phyloP scores from a whole-genome alignment of 176 grass and related monocot species.

The Pharus latifolius region DNA sequence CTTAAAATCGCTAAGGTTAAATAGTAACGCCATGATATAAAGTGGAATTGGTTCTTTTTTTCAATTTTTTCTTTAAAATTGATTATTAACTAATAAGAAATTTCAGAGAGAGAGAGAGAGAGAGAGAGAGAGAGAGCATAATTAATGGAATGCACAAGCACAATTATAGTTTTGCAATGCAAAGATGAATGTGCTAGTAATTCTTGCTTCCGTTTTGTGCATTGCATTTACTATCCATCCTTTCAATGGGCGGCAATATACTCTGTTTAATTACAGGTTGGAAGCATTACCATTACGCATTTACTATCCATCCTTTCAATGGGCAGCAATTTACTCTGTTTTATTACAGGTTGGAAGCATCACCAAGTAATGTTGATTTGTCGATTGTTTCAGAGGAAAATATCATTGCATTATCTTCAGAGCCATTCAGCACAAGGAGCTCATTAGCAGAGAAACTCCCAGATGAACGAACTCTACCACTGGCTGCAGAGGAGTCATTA shows the following conservation, averaged over 20 bases:
- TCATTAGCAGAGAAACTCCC: constrained; percentile 10
- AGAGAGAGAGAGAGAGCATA: no score
- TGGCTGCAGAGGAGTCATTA: background rate
- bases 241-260: background rate
- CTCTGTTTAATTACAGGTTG: constrained; percentile 43
- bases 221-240: background rate
- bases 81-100: no score
- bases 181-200: no score
- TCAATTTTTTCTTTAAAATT: no score
- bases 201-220: no score
- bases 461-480: background rate
- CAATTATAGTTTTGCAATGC: no score
- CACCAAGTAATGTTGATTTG: constrained; percentile 54
- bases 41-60: no score
- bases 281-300: constrained; percentile 68
- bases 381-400: constrained; percentile 27
- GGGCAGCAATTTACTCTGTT: background rate
- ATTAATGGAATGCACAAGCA: no score
- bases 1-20: no score
- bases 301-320: background rate
- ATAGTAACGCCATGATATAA: no score
- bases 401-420: constrained; percentile 20
- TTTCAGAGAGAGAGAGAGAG: no score
- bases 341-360: constrained; percentile 74
- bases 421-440: constrained; percentile 22